Conservation (phyloP, 805 yeast species). For the Metschnikowia colocasiae region DNA sequence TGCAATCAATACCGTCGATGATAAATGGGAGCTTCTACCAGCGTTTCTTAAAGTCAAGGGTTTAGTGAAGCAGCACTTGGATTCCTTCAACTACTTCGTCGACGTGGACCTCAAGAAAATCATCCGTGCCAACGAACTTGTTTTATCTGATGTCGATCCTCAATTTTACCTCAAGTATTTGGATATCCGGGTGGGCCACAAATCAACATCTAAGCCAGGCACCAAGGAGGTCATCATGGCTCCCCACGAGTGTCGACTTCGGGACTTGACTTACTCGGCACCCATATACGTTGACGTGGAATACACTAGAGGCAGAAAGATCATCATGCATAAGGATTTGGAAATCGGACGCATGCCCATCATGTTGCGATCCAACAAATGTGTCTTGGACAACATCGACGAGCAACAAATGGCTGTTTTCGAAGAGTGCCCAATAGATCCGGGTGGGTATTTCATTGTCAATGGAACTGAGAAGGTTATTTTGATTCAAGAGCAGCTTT, state of each 20-base stretch:
- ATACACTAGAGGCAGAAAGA: slow-evolving; percentile 90
- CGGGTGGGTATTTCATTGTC: slow-evolving; percentile 97
- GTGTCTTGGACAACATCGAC: slow-evolving; percentile 74
- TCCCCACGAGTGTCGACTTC: slow-evolving; percentile 92
- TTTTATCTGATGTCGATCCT: slow-evolving; percentile 93
- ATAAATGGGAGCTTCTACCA: slow-evolving; percentile 94
- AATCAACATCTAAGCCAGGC: slow-evolving; percentile 48
- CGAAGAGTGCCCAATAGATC: slow-evolving; percentile 95
- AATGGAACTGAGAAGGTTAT: slow-evolving; percentile 98
- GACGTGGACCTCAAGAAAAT: slow-evolving; percentile 91
- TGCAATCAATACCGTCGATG: slow-evolving; percentile 85
- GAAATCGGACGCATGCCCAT: slow-evolving; percentile 99
- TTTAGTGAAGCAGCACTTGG: slow-evolving; percentile 93
- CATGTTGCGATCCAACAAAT: slow-evolving; percentile 90
- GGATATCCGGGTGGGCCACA: slow-evolving; percentile 88
- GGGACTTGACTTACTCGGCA: slow-evolving; percentile 93
- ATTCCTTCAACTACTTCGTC: slow-evolving; percentile 95
- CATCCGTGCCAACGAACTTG: slow-evolving; percentile 82
- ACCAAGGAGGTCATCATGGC: slow-evolving; percentile 63
- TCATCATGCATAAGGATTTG: slow-evolving; percentile 82
- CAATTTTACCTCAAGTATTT: slow-evolving; percentile 90
- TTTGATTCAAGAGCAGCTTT: slow-evolving; percentile 91
- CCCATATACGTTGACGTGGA: slow-evolving; percentile 96
- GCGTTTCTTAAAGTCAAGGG: slow-evolving; percentile 96
- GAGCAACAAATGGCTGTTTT: slow-evolving; percentile 83